Evolutionary conservation across 768 basidiomycete genomes (phyloP).

Genomic region (Pleurotus sapidus): DNA sequence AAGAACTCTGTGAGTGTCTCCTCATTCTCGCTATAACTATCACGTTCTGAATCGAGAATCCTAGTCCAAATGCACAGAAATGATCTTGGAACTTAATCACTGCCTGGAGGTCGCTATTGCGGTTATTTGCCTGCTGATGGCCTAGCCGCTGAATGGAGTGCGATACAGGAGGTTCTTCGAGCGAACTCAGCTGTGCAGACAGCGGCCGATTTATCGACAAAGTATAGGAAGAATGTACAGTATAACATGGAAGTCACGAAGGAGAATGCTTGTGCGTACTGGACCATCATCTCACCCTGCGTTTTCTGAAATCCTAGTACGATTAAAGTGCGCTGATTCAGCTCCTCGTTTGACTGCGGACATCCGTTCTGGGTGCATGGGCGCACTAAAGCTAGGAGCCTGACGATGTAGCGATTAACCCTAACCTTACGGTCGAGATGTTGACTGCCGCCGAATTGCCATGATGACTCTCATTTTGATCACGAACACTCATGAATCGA

Average conservation of each 20-base stretch:
- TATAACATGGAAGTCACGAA: slow-evolving; percentile 83
- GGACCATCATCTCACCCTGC: neutral
- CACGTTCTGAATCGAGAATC: neutral
- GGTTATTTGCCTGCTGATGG: no score
- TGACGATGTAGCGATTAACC: neutral
- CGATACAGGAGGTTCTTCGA: slow-evolving; percentile 66
- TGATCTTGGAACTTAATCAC: slow-evolving; percentile 84
- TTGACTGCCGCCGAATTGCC: neutral
- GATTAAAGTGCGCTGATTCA: no score
- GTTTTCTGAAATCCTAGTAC: no score
- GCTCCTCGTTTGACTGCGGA: no score
- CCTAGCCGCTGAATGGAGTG: no score
- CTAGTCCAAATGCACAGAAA: slow-evolving; percentile 92
- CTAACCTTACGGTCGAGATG: neutral
- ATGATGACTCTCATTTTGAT: neutral
- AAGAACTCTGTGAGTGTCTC: slow-evolving; percentile 73
- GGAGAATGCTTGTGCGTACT: slow-evolving; percentile 21
- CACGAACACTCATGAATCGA: neutral
- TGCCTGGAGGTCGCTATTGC: slow-evolving; percentile 64
- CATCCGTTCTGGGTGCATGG: no score
- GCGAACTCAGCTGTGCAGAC: slow-evolving; percentile 77
- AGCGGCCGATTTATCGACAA: slow-evolving; percentile 79
- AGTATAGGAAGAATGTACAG: slow-evolving; percentile 90
- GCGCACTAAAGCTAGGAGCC: no score
- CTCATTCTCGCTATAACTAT: neutral